A percentile compares a stretch with the other conserved stretches of the same genome.
phyloP scores from a whole-genome alignment of 75 land plant genomes.

The Pseudotsuga menziesii region DNA sequence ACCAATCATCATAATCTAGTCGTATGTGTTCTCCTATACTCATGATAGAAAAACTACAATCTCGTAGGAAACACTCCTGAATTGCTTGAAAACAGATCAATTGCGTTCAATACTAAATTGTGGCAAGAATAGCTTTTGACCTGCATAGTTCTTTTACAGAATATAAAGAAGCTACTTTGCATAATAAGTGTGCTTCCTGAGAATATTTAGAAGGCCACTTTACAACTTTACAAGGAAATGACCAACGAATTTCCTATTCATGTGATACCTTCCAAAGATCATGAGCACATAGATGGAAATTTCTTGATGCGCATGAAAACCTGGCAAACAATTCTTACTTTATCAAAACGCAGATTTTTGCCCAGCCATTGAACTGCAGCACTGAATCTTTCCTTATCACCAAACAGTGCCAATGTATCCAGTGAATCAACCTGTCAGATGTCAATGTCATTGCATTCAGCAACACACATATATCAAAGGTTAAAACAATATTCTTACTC shows the following conservation, averaged over 20 bases:
- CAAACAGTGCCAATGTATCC: constrained; percentile 89
- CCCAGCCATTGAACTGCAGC: constrained; percentile 86
- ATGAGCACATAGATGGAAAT: neutral
- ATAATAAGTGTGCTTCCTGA: neutral
- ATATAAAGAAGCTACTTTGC: neutral
- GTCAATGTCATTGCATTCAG: neutral
- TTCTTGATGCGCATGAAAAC: neutral
- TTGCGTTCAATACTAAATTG: neutral
- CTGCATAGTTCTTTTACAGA: neutral
- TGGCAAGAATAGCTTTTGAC: neutral
- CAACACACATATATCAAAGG: neutral
- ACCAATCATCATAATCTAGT: neutral
- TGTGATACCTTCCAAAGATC: neutral
- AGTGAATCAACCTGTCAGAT: constrained; percentile 79
- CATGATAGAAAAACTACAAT: neutral
- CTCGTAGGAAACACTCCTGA: neutral
- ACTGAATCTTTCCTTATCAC: constrained; percentile 66
- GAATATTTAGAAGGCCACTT: neutral
- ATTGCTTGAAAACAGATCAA: neutral
- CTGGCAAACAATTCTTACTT: constrained; percentile 39
- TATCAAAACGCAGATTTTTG: constrained; percentile 83
- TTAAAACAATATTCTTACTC: constrained; percentile 3
- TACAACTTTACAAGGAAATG: neutral
- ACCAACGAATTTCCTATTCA: neutral
- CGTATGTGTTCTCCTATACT: neutral